Base-by-base conservation (phyloP, 257 asterid species). In the Nicotiana knightiana region DNA sequence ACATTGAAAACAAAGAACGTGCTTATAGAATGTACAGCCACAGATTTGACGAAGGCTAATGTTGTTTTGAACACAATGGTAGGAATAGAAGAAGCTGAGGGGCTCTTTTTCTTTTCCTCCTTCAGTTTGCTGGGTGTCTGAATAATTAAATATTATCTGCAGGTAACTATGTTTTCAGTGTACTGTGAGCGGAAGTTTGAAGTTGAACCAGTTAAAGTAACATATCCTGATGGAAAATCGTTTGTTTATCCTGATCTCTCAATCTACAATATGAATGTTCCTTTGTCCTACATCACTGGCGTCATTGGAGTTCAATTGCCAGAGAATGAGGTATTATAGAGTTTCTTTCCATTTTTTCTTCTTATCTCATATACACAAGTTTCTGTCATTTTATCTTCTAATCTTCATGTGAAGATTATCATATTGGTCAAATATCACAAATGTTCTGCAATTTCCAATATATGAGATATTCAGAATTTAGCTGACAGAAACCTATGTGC, bases 1-100 rank as follows among this genome's bases (percentile, higher is more conserved):
- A 84, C 90, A 15, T 81, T 94, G 88, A 89, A 92, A 89, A 94
- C 99, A 32, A 94, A 86, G 89, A 96, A 93, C 61, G 97, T 96
- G 16, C 93, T 96, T 79, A 93, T 96, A 77, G 99, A 96, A 85
- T 96, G 99, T 91, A 96, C 99, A 37, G 99, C 99, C 76, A 94
- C 98, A 30, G 99, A 96, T 87, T 87, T 92, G 90, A 93, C 94
- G 9, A 96, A 94, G 87, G 98, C 99, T 82, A 94, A 88, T 77
- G 88, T 92, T 77, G 98, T 96, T 85, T 85, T 96, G 84, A 96
- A 94, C 91, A 96, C 99, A 77, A 89, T 96, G 99, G 99, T 96
- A 91, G 81, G 83, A 64, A n/a, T 51, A 43, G 10, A 33, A 5
- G 51, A 67, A 15, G 54, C 86, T 81, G 62, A 62, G 16, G 48